Conservation (phyloP, 1,284 basidiomycete genomes). For the Trametes versicolor region DNA sequence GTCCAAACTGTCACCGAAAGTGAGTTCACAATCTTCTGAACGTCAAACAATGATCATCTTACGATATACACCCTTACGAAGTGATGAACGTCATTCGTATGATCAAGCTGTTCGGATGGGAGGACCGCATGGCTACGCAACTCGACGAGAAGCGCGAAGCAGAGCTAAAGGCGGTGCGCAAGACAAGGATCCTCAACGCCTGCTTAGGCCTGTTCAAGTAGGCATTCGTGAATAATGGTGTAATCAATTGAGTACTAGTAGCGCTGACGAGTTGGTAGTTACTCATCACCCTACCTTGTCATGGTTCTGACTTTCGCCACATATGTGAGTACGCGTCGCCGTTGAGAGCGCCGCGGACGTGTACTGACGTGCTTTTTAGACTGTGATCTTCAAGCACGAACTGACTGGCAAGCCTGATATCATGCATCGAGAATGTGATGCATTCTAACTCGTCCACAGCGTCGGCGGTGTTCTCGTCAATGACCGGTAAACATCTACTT, state of each 20-base stretch:
- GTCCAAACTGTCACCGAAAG: constrained; percentile 61
- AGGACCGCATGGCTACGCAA: constrained; percentile 54
- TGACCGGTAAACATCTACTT: constrained; percentile 42
- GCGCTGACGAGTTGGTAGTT: constrained; percentile 49
- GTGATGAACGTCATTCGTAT: constrained; percentile 57
- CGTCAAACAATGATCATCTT: background rate
- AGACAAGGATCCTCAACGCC: constrained; percentile 31
- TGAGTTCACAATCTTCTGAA: constrained; percentile 28
- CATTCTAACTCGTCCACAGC: constrained; percentile 38
- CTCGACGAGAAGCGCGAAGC: constrained; percentile 60
- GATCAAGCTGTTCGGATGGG: constrained; percentile 51
- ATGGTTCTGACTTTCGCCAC: constrained; percentile 76
- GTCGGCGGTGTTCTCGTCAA: constrained; percentile 51
- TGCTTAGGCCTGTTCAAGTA: constrained; percentile 28
- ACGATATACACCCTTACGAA: background rate
- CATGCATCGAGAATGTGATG: constrained; percentile 24
- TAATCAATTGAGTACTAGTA: background rate
- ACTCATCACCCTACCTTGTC: constrained; percentile 67
- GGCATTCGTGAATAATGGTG: background rate
- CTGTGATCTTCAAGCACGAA: constrained; percentile 44
- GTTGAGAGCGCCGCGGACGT: background rate
- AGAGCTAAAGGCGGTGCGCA: constrained; percentile 61
- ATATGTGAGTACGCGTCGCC: constrained; percentile 48
- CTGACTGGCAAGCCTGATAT: constrained; percentile 42
- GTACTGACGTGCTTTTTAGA: constrained; percentile 36